Percentiles rank a stretch among this genome's conserved stretches.
Evolutionary conservation across 192 early-diverging fungal genomes (phyloP).

Genomic region (Backusella liffmaniae): DNA sequence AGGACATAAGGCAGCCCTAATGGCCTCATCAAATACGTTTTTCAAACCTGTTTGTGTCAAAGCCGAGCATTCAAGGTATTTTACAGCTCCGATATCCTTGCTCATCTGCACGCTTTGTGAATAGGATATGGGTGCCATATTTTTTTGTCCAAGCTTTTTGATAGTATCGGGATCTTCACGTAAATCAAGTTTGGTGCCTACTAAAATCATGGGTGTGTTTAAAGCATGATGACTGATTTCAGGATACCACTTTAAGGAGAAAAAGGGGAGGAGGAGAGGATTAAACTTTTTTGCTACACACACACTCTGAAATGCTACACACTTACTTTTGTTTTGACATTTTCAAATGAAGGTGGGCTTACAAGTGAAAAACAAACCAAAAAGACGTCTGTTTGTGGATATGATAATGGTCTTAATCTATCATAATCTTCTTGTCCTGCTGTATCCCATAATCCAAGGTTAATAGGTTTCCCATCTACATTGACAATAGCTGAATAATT

Average conservation of each 20-base stretch:
- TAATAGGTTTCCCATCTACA: conserved; percentile 94
- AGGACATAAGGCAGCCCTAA: conserved; percentile 76
- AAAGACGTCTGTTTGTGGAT: conserved; percentile 73
- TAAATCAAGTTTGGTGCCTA: conserved; percentile 91
- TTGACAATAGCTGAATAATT: conserved; percentile 96
- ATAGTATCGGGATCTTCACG: conserved; percentile 82
- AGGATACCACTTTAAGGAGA: conserved; percentile 92
- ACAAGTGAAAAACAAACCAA: conserved; percentile 24
- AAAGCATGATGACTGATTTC: conserved; percentile 89
- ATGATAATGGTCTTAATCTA: conserved; percentile 86
- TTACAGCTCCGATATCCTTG: conserved; percentile 77
- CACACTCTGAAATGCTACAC: conserved; percentile 67
- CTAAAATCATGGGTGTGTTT: conserved; percentile 78
- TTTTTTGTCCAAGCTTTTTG: conserved; percentile 74
- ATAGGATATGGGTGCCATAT: conserved; percentile 78
- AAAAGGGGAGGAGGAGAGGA: conserved; percentile 64
- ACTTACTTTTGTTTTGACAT: conserved; percentile 25
- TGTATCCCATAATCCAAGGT: conserved; percentile 91
- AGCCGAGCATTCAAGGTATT: conserved; percentile 90
- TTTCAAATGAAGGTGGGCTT: conserved; percentile 25
- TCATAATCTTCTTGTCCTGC: conserved; percentile 95
- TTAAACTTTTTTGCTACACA: conserved; percentile 52
- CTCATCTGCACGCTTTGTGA: conserved; percentile 74
- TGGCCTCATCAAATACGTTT: conserved; percentile 93
- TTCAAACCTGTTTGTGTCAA: conserved; percentile 91